Percentiles rank a stretch among this genome's conserved stretches.
These are phyloP conservation scores for Boletus pseudo-olivaceus DNA, from an alignment of 768 basidiomycete genomes.

Conservation along the genomic window DNA sequence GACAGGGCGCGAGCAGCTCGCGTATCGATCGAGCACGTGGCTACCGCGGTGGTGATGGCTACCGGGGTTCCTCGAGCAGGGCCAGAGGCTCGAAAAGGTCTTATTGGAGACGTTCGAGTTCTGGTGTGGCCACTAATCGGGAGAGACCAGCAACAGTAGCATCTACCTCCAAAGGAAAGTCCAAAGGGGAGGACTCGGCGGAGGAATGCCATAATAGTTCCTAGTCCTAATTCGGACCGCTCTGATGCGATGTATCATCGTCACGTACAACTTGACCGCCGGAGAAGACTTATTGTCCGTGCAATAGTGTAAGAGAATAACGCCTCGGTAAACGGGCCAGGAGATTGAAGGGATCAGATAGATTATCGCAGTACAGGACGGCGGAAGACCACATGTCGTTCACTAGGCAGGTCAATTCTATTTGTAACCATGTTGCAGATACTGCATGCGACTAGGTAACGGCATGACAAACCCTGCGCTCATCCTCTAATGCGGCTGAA, in stretches of 20 bases:
- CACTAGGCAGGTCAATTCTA: slow-evolving; percentile 5
- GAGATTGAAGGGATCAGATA: slow-evolving; percentile 28
- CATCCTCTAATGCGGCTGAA: slow-evolving; percentile 4
- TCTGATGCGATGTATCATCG: slow-evolving; percentile 13
- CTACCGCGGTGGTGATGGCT: slow-evolving; percentile 11
- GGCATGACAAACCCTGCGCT: slow-evolving; percentile 13
- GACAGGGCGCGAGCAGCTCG: slow-evolving; percentile 5
- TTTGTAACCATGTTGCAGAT: slow-evolving; percentile 12
- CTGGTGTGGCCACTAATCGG: slow-evolving; percentile 10
- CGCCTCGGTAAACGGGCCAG: slow-evolving; percentile 21
- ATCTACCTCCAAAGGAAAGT: slow-evolving; percentile 19
- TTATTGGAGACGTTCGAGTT: slow-evolving; percentile 18
- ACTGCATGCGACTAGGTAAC: slow-evolving; percentile 7
- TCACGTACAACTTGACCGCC: slow-evolving; percentile 20
- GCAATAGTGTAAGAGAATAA: slow-evolving; percentile 17
- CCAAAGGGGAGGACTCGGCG: slow-evolving; percentile 24
- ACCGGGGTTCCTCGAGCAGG: slow-evolving; percentile 18
- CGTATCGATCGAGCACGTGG: slow-evolving; percentile 20
- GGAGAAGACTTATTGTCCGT: slow-evolving; percentile 20
- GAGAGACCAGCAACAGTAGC: slow-evolving; percentile 11
- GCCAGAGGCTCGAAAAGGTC: slow-evolving; percentile 10
- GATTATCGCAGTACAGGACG: slow-evolving; percentile 10
- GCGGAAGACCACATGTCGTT: slow-evolving; percentile 10
- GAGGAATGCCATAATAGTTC: slow-evolving; percentile 22
- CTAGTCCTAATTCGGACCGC: slow-evolving; percentile 14